phyloP scores from a whole-genome alignment of 257 asterid genomes.

The Nemophila menziesii region DNA sequence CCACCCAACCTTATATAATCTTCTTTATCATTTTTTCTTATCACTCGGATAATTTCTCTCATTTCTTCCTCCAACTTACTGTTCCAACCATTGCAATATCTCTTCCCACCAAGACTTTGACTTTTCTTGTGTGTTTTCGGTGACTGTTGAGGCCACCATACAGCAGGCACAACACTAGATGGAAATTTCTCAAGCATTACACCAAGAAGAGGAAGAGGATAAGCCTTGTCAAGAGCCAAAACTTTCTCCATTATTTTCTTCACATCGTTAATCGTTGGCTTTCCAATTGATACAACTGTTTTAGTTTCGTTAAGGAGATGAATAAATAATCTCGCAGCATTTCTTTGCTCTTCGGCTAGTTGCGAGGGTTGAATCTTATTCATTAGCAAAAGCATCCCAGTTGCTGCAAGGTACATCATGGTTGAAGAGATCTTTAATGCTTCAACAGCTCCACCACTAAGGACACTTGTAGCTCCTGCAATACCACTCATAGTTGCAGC shows the following conservation, averaged over 20 bases:
- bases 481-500: slow-evolving; percentile 18
- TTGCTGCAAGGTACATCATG: slow-evolving; percentile 34
- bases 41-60: slow-evolving; percentile 24
- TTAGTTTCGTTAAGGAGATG: slow-evolving; percentile 37
- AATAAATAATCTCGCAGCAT: slow-evolving; percentile 43
- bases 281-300: slow-evolving; percentile 27
- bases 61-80: slow-evolving; percentile 40
- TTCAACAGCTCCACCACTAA: slow-evolving; percentile 13
- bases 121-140: slow-evolving; percentile 6
- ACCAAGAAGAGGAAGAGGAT: slow-evolving; percentile 33
- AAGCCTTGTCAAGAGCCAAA: slow-evolving; percentile 6
- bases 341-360: slow-evolving; percentile 64
- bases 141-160: slow-evolving; percentile 43
- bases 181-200: slow-evolving; percentile 44
- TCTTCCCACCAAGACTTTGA: background rate
- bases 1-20: slow-evolving; percentile 41
- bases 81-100: slow-evolving; percentile 38
- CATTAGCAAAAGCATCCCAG: slow-evolving; percentile 31
- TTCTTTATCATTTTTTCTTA: slow-evolving; percentile 29
- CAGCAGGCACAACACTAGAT: background rate
- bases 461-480: slow-evolving; percentile 1
- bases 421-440: slow-evolving; percentile 33
- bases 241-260: slow-evolving; percentile 41
- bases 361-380: slow-evolving; percentile 66
- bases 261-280: slow-evolving; percentile 27